phyloP scores from a whole-genome alignment of 768 basidiomycete genomes.

The Podaxis pistillaris region DNA sequence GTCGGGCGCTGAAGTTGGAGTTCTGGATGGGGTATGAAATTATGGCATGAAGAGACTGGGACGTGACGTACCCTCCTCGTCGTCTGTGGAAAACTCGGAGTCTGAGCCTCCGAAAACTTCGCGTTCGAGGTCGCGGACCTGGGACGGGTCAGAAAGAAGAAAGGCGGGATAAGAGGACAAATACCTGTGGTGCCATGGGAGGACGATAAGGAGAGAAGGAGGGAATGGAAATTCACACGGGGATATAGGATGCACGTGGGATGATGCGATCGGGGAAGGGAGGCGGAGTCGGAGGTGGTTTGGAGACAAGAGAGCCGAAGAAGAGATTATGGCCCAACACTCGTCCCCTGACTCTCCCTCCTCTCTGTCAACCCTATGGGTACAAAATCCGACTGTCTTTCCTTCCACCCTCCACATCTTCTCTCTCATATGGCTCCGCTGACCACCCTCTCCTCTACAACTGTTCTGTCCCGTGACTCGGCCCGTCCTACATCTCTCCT shows the following conservation, averaged over 20 bases:
- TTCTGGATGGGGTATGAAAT: background rate
- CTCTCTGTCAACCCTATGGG: slow-evolving; percentile 1
- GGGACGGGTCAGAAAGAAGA: slow-evolving; percentile 7
- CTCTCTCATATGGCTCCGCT: background rate
- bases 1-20: slow-evolving; percentile 39
- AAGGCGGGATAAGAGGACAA: slow-evolving; percentile 3
- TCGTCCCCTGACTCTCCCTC: background rate
- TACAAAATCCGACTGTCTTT: background rate
- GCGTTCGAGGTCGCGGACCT: slow-evolving; percentile 47
- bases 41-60: background rate
- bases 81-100: slow-evolving; percentile 79
- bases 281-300: background rate
- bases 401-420: background rate
- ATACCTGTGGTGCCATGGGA: slow-evolving; percentile 18
- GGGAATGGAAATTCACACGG: background rate
- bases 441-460: no score
- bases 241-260: slow-evolving; percentile 3
- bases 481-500: background rate
- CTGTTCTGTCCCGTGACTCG: background rate
- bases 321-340: background rate
- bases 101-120: slow-evolving; percentile 84
- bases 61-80: slow-evolving; percentile 51
- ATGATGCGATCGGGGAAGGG: background rate
- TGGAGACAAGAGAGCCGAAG: background rate
- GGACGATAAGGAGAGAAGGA: background rate